Evolutionary conservation across 345 rosid genomes (phyloP).

Genomic region (Acer negundo): DNA sequence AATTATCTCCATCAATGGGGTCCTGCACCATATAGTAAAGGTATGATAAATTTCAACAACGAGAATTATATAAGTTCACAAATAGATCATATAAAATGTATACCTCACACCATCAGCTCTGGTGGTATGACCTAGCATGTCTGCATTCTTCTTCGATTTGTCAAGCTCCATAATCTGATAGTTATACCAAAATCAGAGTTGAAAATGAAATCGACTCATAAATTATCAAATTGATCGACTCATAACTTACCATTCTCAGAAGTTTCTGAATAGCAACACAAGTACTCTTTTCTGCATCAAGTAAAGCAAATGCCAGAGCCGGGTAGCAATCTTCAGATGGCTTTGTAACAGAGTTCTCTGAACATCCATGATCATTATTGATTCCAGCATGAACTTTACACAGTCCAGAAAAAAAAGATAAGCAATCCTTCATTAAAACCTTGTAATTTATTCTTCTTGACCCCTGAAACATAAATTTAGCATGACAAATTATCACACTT

Average conservation of each 20-base stretch:
- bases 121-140: slow-evolving; percentile 48
- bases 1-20: slow-evolving; percentile 69
- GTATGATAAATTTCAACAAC: slow-evolving; percentile 2
- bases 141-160: slow-evolving; percentile 65
- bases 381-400: slow-evolving; percentile 31
- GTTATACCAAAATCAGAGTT: slow-evolving; percentile 18
- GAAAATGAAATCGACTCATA: not conserved
- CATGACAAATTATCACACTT: not conserved
- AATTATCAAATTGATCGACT: slow-evolving; percentile 9
- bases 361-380: slow-evolving; percentile 11
- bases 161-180: slow-evolving; percentile 85
- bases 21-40: slow-evolving; percentile 46
- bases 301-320: slow-evolving; percentile 42
- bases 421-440: slow-evolving; percentile 63
- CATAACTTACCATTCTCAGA: slow-evolving; percentile 50
- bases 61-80: not conserved
- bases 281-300: slow-evolving; percentile 49
- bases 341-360: slow-evolving; percentile 23
- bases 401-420: slow-evolving; percentile 52
- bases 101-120: slow-evolving; percentile 89
- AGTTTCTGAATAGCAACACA: slow-evolving; percentile 61
- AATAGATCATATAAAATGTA: slow-evolving; percentile 9
- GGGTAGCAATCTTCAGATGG: slow-evolving; percentile 28
- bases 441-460: slow-evolving; percentile 76
- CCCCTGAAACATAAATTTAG: slow-evolving; percentile 44